phyloP scores from a whole-genome alignment of 257 asterid genomes.

The Rauvolfia tetraphylla region DNA sequence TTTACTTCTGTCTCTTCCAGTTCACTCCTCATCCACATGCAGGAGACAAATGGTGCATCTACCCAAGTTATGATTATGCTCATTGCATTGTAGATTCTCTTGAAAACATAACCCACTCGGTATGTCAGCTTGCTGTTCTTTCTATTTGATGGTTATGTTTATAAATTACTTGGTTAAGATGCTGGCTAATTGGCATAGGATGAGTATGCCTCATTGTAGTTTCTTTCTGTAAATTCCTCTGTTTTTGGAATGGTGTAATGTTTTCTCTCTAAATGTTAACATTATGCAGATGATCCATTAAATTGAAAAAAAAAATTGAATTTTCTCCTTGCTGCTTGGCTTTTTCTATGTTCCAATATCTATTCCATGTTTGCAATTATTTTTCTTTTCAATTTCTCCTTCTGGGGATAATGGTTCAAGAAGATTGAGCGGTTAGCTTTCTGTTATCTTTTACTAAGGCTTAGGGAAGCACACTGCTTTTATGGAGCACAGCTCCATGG shows the following conservation, averaged over 20 bases:
- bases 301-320: background rate
- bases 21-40: conserved; percentile 98
- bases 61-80: conserved; percentile 94
- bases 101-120: conserved; percentile 93
- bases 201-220: background rate
- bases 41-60: conserved; percentile 97
- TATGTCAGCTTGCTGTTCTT: conserved; percentile 30
- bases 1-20: conserved; percentile 42
- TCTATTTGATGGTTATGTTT: background rate
- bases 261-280: background rate
- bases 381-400: background rate
- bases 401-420: background rate
- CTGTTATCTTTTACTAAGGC: background rate
- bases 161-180: too few species aligned
- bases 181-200: background rate
- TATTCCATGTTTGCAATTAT: background rate
- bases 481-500: background rate
- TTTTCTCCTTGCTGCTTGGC: background rate
- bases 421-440: background rate
- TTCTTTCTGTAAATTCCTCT: background rate
- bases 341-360: background rate
- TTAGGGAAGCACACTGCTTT: background rate
- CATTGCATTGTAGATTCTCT: conserved; percentile 97
- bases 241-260: background rate
- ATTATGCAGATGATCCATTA: background rate